Percentiles rank a stretch among this genome's conserved stretches.
These are phyloP conservation scores for Fabrea salina DNA, from an alignment of 169 alveolate species.

Conservation along the genomic window DNA sequence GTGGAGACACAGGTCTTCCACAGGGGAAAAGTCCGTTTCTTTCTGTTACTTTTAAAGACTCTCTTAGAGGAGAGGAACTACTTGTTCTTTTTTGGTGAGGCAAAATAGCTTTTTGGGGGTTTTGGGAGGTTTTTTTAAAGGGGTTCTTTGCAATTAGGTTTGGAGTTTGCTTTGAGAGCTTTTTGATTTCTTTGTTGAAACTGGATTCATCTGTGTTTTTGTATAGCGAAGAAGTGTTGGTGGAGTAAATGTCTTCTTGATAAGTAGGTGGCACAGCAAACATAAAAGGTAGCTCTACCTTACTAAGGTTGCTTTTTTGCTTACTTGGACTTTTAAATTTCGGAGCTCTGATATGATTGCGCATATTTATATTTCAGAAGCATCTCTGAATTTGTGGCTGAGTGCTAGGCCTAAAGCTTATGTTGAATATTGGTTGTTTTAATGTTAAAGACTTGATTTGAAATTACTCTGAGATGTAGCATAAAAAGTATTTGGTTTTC, in stretches of 20 bases:
- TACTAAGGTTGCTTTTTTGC: no score
- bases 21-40: neutral
- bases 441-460: no score
- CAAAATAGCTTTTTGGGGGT: neutral
- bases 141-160: conserved; percentile 10
- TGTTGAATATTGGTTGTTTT: no score
- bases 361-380: no score
- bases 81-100: conserved; percentile 32
- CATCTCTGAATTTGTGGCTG: no score
- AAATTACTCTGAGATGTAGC: no score
- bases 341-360: no score
- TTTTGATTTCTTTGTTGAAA: conserved; percentile 10
- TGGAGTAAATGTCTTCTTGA: neutral
- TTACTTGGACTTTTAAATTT: no score
- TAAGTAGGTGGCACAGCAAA: neutral
- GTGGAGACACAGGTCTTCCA: neutral
- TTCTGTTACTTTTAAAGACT: neutral
- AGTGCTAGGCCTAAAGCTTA: no score
- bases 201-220: neutral
- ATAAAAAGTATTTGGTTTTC: no score
- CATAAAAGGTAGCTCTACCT: conserved; percentile 34
- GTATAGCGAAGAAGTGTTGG: neutral
- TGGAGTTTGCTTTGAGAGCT: neutral
- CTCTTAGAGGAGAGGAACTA: conserved; percentile 29
- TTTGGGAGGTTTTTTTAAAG: neutral